phyloP scores from a whole-genome alignment of 306 rosid genomes.

The Cajanus cajan region DNA sequence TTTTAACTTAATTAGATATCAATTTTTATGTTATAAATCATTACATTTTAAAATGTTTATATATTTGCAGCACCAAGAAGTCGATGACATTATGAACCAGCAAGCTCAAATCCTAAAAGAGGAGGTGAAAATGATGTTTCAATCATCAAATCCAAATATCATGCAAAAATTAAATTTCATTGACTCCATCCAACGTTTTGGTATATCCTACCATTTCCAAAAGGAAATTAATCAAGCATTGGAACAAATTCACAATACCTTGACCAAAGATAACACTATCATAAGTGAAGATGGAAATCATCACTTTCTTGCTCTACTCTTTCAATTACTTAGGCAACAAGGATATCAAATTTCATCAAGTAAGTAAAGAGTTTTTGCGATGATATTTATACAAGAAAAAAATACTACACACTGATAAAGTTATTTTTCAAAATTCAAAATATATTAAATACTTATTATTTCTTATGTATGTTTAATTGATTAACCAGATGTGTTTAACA shows the following conservation, averaged over 20 bases:
- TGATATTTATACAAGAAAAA: too few species aligned
- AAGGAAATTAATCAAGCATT: not conserved
- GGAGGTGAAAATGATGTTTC: conserved; percentile 28
- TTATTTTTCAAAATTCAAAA: too few species aligned
- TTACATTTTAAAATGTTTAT: too few species aligned
- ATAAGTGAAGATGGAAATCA: not conserved
- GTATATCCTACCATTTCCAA: conserved; percentile 4
- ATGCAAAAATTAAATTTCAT: not conserved
- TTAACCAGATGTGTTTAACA: conserved; percentile 34
- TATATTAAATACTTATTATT: not conserved
- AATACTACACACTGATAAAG: too few species aligned
- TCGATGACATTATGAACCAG: not conserved
- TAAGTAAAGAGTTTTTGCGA: not conserved
- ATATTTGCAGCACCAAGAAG: not conserved
- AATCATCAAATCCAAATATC: not conserved
- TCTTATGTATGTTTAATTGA: not conserved
- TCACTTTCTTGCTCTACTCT: not conserved
- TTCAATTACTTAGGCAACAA: conserved; percentile 18
- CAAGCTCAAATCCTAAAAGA: conserved; percentile 11
- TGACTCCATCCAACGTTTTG: conserved; percentile 18
- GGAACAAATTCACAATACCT: not conserved
- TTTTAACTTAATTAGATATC: too few species aligned
- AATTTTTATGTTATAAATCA: too few species aligned
- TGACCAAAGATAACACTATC: not conserved
- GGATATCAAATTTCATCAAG: not conserved